Conservation (phyloP, 768 basidiomycete species). For the Phaffia tasmanica region DNA sequence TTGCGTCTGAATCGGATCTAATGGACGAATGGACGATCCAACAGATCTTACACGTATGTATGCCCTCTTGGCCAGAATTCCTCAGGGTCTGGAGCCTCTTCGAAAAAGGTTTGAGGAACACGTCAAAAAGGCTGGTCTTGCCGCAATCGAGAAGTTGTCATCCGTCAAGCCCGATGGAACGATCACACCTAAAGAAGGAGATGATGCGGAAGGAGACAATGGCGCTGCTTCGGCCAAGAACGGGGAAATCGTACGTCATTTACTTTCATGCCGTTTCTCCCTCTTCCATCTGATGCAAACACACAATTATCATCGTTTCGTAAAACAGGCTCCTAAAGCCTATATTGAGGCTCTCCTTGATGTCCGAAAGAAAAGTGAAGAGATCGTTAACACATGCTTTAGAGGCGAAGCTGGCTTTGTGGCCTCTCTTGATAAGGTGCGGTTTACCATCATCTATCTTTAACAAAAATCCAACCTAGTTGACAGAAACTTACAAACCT, state of each 20-base stretch:
- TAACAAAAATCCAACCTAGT: not conserved
- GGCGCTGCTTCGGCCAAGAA: not conserved
- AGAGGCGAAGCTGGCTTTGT: slow-evolving; percentile 87
- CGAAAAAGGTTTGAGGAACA: slow-evolving; percentile 89
- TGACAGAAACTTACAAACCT: not conserved
- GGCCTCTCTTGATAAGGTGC: slow-evolving; percentile 63
- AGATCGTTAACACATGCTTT: slow-evolving; percentile 78
- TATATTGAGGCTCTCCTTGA: slow-evolving; percentile 88
- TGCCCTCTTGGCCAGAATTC: slow-evolving; percentile 75
- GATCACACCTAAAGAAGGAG: slow-evolving; percentile 9
- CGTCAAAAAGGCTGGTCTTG: slow-evolving; percentile 79
- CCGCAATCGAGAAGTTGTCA: slow-evolving; percentile 61
- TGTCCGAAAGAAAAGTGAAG: slow-evolving; percentile 82
- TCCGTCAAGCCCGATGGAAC: slow-evolving; percentile 28
- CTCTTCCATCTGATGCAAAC: not conserved
- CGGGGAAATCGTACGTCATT: not conserved
- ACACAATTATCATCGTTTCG: not conserved
- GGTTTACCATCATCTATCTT: slow-evolving; percentile 9
- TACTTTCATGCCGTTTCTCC: not conserved
- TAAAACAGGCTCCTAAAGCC: slow-evolving; percentile 62
- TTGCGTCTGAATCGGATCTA: not conserved
- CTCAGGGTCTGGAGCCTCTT: slow-evolving; percentile 78
- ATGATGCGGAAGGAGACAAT: slow-evolving; percentile 1
- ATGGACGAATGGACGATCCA: not conserved
- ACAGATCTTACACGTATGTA: slow-evolving; percentile 88